Percentiles rank a stretch among this genome's conserved stretches.
phyloP scores from a whole-genome alignment of 2,329 filamentous ascomycete genomes.

The Pseudogymnoascus sp. region DNA sequence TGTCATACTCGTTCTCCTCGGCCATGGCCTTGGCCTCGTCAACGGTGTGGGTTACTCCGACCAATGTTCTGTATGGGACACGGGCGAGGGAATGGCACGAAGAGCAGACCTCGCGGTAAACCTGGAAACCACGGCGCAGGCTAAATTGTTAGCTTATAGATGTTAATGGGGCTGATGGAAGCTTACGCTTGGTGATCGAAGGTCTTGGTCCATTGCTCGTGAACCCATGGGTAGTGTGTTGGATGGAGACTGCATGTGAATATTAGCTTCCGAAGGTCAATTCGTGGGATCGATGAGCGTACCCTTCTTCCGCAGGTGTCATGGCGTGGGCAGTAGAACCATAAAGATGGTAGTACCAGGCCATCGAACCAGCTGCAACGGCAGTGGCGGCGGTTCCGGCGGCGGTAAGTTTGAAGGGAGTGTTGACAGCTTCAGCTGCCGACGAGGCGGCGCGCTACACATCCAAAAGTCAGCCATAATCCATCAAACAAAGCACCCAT shows the following conservation, averaged over 20 bases:
- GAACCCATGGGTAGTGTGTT: slow-evolving; percentile 91
- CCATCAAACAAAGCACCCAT: slow-evolving; percentile 19
- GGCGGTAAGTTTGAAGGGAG: slow-evolving; percentile 74
- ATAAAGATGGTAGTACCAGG: slow-evolving; percentile 97
- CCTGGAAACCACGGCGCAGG: slow-evolving; percentile 97
- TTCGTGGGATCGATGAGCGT: slow-evolving; percentile 42
- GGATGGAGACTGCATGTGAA: slow-evolving; percentile 65
- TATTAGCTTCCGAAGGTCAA: background rate
- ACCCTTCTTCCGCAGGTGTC: slow-evolving; percentile 97
- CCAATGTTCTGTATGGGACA: slow-evolving; percentile 86
- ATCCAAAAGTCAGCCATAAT: slow-evolving; percentile 33
- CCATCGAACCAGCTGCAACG: slow-evolving; percentile 78
- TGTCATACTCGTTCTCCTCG: slow-evolving; percentile 98
- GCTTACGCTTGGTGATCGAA: slow-evolving; percentile 95
- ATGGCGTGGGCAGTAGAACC: slow-evolving; percentile 79
- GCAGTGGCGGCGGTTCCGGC: slow-evolving; percentile 80
- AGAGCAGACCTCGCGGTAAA: slow-evolving; percentile 97
- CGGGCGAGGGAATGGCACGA: slow-evolving; percentile 94
- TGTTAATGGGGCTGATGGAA: slow-evolving; percentile 13
- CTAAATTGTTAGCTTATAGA: slow-evolving; percentile 38
- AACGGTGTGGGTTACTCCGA: slow-evolving; percentile 87
- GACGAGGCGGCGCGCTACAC: slow-evolving; percentile 57
- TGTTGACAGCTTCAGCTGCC: slow-evolving; percentile 61
- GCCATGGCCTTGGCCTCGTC: slow-evolving; percentile 96
- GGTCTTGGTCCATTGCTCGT: slow-evolving; percentile 84